A percentile compares a stretch with the other conserved stretches of the same genome.
Evolutionary conservation across 2,329 filamentous ascomycete genomes (phyloP).

Genomic region (Geosmithia putterillii): DNA sequence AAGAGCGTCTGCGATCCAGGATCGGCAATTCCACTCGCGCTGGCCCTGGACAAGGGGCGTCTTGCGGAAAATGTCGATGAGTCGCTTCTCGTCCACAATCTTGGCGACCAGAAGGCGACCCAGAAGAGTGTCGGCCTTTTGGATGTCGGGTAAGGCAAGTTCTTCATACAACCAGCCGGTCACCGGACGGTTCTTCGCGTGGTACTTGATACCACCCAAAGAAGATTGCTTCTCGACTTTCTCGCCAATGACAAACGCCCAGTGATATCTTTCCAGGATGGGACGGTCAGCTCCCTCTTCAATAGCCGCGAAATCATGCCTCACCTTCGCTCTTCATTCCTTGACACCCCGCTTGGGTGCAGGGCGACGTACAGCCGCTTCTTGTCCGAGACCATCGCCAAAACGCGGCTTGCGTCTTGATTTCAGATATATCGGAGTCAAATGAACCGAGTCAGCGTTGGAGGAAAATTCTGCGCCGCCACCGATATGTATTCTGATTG

Average conservation of each 20-base stretch:
- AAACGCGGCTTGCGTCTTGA: neutral
- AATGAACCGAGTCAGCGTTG: neutral
- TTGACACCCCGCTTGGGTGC: slow-evolving; percentile 12
- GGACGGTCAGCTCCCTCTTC: neutral
- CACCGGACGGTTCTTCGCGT: slow-evolving; percentile 18
- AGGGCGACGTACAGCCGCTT: slow-evolving; percentile 18
- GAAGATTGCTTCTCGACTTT: slow-evolving; percentile 10
- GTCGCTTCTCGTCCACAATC: slow-evolving; percentile 17
- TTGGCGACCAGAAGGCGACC: slow-evolving; percentile 25
- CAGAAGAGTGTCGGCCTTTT: slow-evolving; percentile 15
- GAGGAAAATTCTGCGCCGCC: neutral
- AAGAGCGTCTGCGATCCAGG: slow-evolving; percentile 24
- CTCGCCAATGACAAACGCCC: slow-evolving; percentile 16
- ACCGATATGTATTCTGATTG: no score
- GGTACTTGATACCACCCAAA: slow-evolving; percentile 15
- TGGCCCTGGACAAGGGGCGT: slow-evolving; percentile 19
- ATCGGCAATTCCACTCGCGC: slow-evolving; percentile 23
- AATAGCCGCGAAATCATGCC: neutral
- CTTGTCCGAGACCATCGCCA: slow-evolving; percentile 10
- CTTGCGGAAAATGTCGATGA: slow-evolving; percentile 16
- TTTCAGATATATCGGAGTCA: neutral
- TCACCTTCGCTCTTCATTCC: slow-evolving; percentile 12
- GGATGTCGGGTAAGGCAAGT: slow-evolving; percentile 6
- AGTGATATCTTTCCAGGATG: slow-evolving; percentile 12
- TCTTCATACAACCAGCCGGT: slow-evolving; percentile 58